Percentiles rank a stretch among this genome's conserved stretches.
These are phyloP conservation scores for Dendrobium chrysotoxum DNA, from an alignment of 106 monocot species.

Conservation along the genomic window DNA sequence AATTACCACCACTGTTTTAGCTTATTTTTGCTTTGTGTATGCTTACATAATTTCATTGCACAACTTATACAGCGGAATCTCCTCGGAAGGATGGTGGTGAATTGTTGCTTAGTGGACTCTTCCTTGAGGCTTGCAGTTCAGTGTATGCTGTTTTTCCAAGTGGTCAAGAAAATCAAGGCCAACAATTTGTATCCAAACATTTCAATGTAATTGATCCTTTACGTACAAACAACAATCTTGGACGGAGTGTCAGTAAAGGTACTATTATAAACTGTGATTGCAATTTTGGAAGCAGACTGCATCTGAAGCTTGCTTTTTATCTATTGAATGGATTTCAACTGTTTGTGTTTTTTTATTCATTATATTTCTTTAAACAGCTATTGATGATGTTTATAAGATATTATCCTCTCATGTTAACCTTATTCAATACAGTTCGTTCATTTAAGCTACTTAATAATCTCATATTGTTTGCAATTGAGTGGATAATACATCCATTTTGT, in stretches of 20 bases:
- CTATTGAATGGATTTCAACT: background rate
- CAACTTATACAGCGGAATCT: constrained; percentile 36
- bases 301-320: background rate
- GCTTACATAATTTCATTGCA: background rate
- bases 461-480: background rate
- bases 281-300: background rate
- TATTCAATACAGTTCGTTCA: background rate
- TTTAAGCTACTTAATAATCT: background rate
- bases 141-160: constrained; percentile 47
- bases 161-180: constrained; percentile 57
- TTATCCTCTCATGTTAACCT: background rate
- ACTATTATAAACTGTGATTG: constrained; percentile 2
- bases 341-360: background rate
- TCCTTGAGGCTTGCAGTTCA: constrained; percentile 43
- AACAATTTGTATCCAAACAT: constrained; percentile 74
- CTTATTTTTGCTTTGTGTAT: background rate
- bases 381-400: background rate
- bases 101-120: constrained; percentile 33
- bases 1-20: background rate
- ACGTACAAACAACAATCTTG: constrained; percentile 88
- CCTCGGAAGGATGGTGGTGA: constrained; percentile 44
- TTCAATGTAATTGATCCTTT: constrained; percentile 98
- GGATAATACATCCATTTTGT: background rate
- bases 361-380: background rate
- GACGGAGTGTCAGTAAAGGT: constrained; percentile 98